These are phyloP conservation scores for Rhizopogon rudus DNA, from an alignment of 768 basidiomycete genomes.

Conservation along the genomic window DNA sequence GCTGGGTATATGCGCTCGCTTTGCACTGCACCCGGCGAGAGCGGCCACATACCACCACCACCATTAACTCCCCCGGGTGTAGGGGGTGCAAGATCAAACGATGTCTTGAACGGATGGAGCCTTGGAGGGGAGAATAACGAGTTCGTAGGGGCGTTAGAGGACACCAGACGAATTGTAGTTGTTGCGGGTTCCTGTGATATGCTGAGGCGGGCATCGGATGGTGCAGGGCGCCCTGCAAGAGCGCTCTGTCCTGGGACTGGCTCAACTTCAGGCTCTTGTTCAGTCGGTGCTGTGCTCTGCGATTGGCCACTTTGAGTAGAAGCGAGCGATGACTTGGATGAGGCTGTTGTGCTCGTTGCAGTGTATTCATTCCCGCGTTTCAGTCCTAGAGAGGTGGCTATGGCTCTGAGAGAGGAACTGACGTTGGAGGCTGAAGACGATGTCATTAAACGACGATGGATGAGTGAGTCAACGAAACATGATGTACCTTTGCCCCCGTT, in stretches of 20 bases:
- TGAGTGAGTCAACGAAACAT: conserved; percentile 14
- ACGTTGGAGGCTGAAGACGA: conserved; percentile 48
- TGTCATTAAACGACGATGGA: neutral
- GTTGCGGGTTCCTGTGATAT: conserved; percentile 44
- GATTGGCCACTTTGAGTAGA: conserved; percentile 25
- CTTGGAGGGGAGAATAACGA: conserved; percentile 47
- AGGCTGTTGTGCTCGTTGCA: conserved; percentile 11
- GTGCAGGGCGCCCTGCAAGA: conserved; percentile 58
- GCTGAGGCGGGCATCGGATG: conserved; percentile 55
- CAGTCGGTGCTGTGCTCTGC: conserved; percentile 16
- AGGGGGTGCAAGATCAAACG: conserved; percentile 61
- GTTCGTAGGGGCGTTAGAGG: conserved; percentile 18
- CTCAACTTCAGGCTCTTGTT: conserved; percentile 21
- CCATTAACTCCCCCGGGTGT: conserved; percentile 36
- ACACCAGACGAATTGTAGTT: conserved; percentile 45
- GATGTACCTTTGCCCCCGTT: conserved; percentile 57
- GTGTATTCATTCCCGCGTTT: conserved; percentile 36
- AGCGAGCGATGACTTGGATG: conserved; percentile 18
- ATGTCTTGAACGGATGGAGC: conserved; percentile 60
- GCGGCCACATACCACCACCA: conserved; percentile 32
- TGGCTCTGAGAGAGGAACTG: conserved; percentile 66
- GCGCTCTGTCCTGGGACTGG: conserved; percentile 59
- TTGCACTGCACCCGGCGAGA: conserved; percentile 26
- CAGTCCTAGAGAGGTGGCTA: conserved; percentile 73
- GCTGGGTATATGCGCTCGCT: conserved; percentile 34